A percentile compares a stretch with the other conserved stretches of the same genome.
These are phyloP conservation scores for Casuarina equisetifolia DNA, from an alignment of 306 rosid species.

Conservation along the genomic window DNA sequence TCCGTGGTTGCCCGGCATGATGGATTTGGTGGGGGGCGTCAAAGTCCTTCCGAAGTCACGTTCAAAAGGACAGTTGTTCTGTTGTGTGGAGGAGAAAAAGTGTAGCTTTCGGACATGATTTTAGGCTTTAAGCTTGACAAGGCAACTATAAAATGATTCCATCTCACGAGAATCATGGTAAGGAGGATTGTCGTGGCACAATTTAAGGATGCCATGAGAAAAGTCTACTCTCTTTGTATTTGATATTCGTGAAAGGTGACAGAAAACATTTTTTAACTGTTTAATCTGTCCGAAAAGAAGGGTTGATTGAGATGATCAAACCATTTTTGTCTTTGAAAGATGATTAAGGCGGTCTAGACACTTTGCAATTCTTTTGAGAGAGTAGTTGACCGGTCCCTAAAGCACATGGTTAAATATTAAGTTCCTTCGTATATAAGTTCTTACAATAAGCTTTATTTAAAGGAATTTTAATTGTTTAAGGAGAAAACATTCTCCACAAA, in stretches of 20 bases:
- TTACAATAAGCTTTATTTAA: too few relatives aligned
- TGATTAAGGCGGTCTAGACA: too few relatives aligned
- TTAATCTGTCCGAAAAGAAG: neutral
- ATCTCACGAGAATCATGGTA: neutral
- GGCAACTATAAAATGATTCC: conserved; percentile 16
- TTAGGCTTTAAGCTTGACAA: conserved; percentile 5
- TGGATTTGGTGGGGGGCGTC: neutral
- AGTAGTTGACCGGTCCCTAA: too few relatives aligned
- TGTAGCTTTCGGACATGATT: conserved; percentile 20
- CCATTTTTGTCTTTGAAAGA: too few relatives aligned
- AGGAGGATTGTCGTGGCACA: neutral
- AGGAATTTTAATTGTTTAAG: too few relatives aligned
- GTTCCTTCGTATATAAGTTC: too few relatives aligned
- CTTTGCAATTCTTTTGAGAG: too few relatives aligned
- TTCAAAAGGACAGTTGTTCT: neutral
- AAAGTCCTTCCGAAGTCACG: neutral
- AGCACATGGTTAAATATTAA: too few relatives aligned
- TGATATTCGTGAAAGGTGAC: too few relatives aligned
- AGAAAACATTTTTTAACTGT: neutral
- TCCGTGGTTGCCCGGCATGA: conserved; percentile 26
- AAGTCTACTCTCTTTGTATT: neutral
- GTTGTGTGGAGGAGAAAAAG: neutral
- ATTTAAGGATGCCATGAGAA: conserved; percentile 5
- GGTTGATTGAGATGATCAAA: too few relatives aligned
- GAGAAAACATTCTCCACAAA: too few relatives aligned